These are phyloP conservation scores for Psilocybe cyanescens DNA, from an alignment of 768 basidiomycete genomes.

Conservation along the genomic window DNA sequence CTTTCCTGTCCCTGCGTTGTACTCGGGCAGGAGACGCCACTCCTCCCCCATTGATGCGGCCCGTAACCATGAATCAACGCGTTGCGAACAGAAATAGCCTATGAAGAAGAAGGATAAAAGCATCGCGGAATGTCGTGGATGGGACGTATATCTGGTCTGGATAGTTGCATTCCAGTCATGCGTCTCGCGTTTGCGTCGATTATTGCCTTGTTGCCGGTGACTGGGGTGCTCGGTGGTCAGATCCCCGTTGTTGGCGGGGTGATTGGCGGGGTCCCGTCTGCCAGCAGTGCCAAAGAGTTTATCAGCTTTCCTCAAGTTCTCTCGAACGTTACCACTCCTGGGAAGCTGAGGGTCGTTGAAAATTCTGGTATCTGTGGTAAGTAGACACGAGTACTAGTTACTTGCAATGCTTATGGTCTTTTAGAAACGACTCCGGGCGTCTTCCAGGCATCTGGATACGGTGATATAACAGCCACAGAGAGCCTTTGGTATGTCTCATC, in stretches of 20 bases:
- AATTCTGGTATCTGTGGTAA: conserved; percentile 70
- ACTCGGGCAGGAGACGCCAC: neutral
- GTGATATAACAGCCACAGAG: conserved; percentile 54
- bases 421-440: conserved; percentile 63
- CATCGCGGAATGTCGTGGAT: neutral
- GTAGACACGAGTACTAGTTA: neutral
- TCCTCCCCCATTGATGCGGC: neutral
- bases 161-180: neutral
- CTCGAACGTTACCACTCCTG: conserved; percentile 40
- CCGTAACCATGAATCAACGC: neutral
- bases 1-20: neutral
- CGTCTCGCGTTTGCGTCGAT: conserved; percentile 3
- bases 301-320: neutral
- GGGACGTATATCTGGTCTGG: neutral
- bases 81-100: conserved; percentile 8
- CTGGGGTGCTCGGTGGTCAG: conserved; percentile 35
- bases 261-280: conserved; percentile 46
- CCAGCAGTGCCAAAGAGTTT: neutral
- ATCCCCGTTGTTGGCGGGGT: conserved; percentile 55
- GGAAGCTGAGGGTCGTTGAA: conserved; percentile 56
- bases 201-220: conserved; percentile 1
- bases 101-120: conserved; percentile 1
- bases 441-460: conserved; percentile 66
- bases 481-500: conserved; percentile 52
- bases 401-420: too few relatives aligned